These are phyloP conservation scores for Russula dissimulans DNA, from an alignment of 768 basidiomycete species.

Conservation along the genomic window DNA sequence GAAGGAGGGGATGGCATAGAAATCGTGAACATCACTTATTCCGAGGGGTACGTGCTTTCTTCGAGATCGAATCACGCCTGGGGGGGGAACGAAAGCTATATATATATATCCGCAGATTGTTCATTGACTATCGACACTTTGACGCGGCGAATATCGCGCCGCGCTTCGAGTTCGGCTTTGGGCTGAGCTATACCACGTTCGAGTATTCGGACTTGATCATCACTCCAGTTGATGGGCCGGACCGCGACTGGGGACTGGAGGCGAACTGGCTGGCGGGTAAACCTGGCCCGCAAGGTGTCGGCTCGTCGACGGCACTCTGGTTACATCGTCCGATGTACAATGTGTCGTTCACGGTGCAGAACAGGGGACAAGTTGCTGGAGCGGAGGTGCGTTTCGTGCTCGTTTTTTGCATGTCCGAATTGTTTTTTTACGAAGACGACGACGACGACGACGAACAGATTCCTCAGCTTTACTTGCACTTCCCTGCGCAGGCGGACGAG, in stretches of 20 bases:
- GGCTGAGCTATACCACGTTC: constrained; percentile 80
- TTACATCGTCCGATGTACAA: constrained; percentile 56
- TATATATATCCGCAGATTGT: constrained; percentile 16
- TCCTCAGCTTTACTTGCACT: constrained; percentile 68
- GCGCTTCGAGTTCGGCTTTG: constrained; percentile 86
- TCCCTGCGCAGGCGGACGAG: constrained; percentile 52
- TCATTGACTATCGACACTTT: constrained; percentile 32
- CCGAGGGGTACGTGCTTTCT: constrained; percentile 34
- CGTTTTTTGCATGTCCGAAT: too few relatives aligned
- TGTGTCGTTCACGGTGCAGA: constrained; percentile 56
- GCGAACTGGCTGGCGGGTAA: constrained; percentile 53
- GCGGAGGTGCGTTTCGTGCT: constrained; percentile 39
- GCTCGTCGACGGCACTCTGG: constrained; percentile 58
- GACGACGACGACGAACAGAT: constrained; percentile 31
- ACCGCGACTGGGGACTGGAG: constrained; percentile 32
- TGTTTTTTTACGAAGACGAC: too few relatives aligned
- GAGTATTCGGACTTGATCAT: constrained; percentile 53
- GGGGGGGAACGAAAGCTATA: background rate
- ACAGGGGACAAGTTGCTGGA: constrained; percentile 55
- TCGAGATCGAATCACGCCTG: too few relatives aligned
- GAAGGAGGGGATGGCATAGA: constrained; percentile 22
- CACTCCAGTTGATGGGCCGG: constrained; percentile 28
- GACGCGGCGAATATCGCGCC: constrained; percentile 58
- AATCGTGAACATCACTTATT: constrained; percentile 49
- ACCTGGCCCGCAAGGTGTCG: constrained; percentile 44